Evolutionary conservation across 2,329 filamentous ascomycete genomes (phyloP).

Genomic region (Zymoseptoria crescenta): DNA sequence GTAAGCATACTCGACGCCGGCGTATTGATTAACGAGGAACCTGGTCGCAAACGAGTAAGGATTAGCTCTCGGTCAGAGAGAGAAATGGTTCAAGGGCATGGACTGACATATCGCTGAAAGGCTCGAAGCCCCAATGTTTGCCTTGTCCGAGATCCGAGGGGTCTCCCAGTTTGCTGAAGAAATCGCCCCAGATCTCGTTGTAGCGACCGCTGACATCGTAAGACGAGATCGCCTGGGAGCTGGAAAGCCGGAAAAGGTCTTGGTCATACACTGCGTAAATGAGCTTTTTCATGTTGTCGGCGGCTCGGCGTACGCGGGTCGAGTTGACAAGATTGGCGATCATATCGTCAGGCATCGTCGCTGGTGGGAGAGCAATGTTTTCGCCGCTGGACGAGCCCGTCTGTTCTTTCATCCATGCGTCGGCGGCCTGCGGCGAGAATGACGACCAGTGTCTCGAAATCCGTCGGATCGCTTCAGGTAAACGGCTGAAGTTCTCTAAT

Average conservation of each 20-base stretch:
- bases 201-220: neutral
- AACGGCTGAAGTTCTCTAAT: conserved; percentile 9
- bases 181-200: neutral
- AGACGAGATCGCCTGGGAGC: neutral
- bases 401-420: conserved; percentile 3
- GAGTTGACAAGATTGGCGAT: neutral
- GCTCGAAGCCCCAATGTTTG: too few relatives aligned
- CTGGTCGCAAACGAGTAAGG: too few relatives aligned
- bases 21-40: too few relatives aligned
- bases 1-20: neutral
- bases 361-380: neutral
- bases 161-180: neutral
- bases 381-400: neutral
- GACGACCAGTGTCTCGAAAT: conserved; percentile 7
- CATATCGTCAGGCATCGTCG: neutral
- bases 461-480: conserved; percentile 2
- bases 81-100: too few relatives aligned
- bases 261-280: neutral
- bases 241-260: neutral
- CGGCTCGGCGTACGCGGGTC: neutral
- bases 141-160: too few relatives aligned
- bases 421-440: neutral
- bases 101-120: too few relatives aligned
- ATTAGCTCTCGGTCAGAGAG: too few relatives aligned
- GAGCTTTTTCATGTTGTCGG: neutral